These are phyloP conservation scores for Trametes villosa DNA, from an alignment of 768 basidiomycete genomes.

Conservation along the genomic window DNA sequence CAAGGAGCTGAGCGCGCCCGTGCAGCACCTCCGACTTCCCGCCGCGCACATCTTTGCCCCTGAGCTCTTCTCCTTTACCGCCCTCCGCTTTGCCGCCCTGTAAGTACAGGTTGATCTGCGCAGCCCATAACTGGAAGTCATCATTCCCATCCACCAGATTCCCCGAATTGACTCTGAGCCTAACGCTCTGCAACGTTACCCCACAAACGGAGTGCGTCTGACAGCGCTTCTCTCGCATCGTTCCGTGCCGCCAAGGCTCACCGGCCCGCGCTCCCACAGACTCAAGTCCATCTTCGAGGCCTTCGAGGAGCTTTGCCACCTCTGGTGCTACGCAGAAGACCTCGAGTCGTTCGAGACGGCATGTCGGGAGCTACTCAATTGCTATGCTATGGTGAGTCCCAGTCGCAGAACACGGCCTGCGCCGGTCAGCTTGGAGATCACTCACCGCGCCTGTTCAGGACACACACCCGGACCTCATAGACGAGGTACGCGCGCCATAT, in stretches of 20 bases:
- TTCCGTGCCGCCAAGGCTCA: not conserved
- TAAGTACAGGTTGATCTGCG: slow-evolving; percentile 38
- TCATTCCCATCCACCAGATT: slow-evolving; percentile 49
- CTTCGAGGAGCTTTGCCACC: slow-evolving; percentile 64
- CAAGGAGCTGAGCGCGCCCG: slow-evolving; percentile 1
- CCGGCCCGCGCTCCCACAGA: slow-evolving; percentile 42
- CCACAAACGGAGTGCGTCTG: slow-evolving; percentile 64
- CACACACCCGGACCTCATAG: slow-evolving; percentile 58
- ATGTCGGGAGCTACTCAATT: slow-evolving; percentile 58
- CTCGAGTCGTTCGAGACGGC: slow-evolving; percentile 70
- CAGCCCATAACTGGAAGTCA: not conserved
- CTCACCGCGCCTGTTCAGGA: slow-evolving; percentile 39
- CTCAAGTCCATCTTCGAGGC: slow-evolving; percentile 61
- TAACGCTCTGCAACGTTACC: slow-evolving; percentile 71
- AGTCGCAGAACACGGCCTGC: no score
- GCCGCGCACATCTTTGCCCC: slow-evolving; percentile 73
- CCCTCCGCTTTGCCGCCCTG: slow-evolving; percentile 68
- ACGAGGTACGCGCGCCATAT: slow-evolving; percentile 54
- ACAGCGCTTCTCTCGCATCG: not conserved
- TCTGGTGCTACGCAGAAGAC: slow-evolving; percentile 70
- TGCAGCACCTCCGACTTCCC: slow-evolving; percentile 63
- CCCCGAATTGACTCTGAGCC: slow-evolving; percentile 69
- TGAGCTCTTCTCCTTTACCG: slow-evolving; percentile 62
- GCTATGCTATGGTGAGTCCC: slow-evolving; percentile 58
- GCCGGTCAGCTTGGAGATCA: no score